Conservation (phyloP, 306 rosid species). For the Purshia tridentata region DNA sequence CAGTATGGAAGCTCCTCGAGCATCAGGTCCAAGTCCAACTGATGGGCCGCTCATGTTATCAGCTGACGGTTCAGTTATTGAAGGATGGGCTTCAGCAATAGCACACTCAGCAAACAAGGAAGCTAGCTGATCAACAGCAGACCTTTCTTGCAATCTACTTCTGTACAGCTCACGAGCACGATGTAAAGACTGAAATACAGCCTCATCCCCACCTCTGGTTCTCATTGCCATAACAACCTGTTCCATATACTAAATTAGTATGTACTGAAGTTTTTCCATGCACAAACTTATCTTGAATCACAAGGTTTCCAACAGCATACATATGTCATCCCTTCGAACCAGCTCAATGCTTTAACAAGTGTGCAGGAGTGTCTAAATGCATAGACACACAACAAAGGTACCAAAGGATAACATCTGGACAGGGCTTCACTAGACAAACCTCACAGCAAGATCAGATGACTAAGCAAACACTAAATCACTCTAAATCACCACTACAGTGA, state of each 20-base stretch:
- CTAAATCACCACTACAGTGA: background rate
- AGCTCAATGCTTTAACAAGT: background rate
- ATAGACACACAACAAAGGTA: background rate
- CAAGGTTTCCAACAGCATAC: background rate
- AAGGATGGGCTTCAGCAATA: slow-evolving; percentile 82
- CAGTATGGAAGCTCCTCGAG: slow-evolving; percentile 63
- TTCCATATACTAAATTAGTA: slow-evolving; percentile 22
- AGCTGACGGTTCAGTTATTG: slow-evolving; percentile 34
- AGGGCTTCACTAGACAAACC: background rate
- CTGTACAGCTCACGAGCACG: slow-evolving; percentile 83
- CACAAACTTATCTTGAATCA: background rate
- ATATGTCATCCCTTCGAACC: background rate
- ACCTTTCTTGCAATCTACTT: slow-evolving; percentile 64
- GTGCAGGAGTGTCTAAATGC: background rate
- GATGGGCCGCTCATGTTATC: slow-evolving; percentile 24
- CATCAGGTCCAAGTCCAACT: slow-evolving; percentile 31
- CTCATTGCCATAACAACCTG: slow-evolving; percentile 82
- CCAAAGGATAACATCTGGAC: background rate
- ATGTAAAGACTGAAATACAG: slow-evolving; percentile 68
- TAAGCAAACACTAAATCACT: background rate
- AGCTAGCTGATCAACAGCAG: slow-evolving; percentile 79
- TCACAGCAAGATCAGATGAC: background rate
- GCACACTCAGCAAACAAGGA: slow-evolving; percentile 97
- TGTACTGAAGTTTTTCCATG: background rate
- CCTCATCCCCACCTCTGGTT: slow-evolving; percentile 81